Base-by-base conservation (phyloP, 768 basidiomycete species). In the Lentinula aciculospora region DNA sequence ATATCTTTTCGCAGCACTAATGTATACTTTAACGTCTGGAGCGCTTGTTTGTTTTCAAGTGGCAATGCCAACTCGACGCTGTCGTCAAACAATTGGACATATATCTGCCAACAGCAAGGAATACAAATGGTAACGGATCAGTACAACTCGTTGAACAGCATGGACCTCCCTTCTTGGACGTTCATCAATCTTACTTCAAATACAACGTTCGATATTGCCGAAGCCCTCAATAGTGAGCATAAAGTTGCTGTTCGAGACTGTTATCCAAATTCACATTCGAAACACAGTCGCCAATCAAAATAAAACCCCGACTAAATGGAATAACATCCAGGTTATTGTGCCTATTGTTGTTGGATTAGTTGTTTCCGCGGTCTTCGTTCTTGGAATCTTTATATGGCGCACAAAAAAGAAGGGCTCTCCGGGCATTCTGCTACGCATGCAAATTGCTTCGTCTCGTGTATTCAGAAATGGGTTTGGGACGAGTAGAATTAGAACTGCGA, bases 281-380 rank as follows among this genome's bases (percentile, higher is more conserved):
- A 3, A 32, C 17, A 17, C 31, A 53, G 36, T 34, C 13, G 32
- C 29, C 6, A 21, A 9, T 34, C 2, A 12, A 46, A 10, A 46
- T 31, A 15, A 27, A 31, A 31, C 47, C 25, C 27, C 53, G 2
- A 23, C 29, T 3, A 57, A 42, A 51, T 73, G 71, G 71, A 50
- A 50, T 13, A 5, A 69, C 13, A 34, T 69, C 7, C 74, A 76
- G 50, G 72, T 75, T 47, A 68, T 66, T 9, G 42, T 65, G 0
- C 74, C 75, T 6, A 63, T 67, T 54, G 65, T 74, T 40, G 69
- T 73, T 9, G 75, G 71, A 28, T 63, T 65, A 4, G 63, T 31
- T 37, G 65, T 75, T 15, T 28, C 31, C 46, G 57, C 25, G 32
- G 64, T 63, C 32, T 39, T 72, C 64, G 7, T 56, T 31, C 8